Evolutionary conservation across 805 yeast genomes (phyloP), one percentile per base, ranked within the genome.

Genomic region (Phaffomyces thermotolerans): DNA sequence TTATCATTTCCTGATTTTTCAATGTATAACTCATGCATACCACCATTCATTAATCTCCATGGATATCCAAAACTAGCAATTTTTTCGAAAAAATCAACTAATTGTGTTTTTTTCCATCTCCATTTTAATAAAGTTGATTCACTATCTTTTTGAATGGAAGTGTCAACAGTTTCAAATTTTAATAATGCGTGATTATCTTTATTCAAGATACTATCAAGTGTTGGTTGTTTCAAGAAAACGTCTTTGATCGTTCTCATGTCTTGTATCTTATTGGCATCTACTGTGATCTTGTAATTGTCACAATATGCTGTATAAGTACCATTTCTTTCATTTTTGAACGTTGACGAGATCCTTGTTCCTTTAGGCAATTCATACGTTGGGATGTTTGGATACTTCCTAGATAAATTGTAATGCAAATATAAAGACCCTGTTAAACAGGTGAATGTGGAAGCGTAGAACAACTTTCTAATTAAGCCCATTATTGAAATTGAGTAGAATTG

Each of bases 41-140:
- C 60, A 27, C 60, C 60, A 37, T 48, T 53, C 58, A 56, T 53
- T 39, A 56, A 8, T 46, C 57, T 51, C 58, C 58, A 56, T 6
- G 60, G 60, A 36, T 51, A 54, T 12, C 60, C 60, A 27, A 52
- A 56, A 1, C 39, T 6, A 0, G 57, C 48, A 4, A 56, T 7
- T 39, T 41, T 48, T 22, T 53, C 54, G 35, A 52, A 56, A 18
- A 30, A 41, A 2, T 33, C 17, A 6, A 49, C 52, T 4, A 18
- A 36, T 12, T 14, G 12, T 1, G 31, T 33, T 7, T 18, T 12
- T 20, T 36, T 41, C 44, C 43, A 39, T 5, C 35, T 33, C 44
- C 37, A 53, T 15, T 22, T 38, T 4, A 43, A 22, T 5, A 43
- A 15, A 12, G 42, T 43, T 12, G 40, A 40, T 7, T 41, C 38